A percentile compares a stretch with the other conserved stretches of the same genome.
These are phyloP conservation scores for Polygonum maritimum DNA, from an alignment of 148 eudicot species.

Conservation along the genomic window DNA sequence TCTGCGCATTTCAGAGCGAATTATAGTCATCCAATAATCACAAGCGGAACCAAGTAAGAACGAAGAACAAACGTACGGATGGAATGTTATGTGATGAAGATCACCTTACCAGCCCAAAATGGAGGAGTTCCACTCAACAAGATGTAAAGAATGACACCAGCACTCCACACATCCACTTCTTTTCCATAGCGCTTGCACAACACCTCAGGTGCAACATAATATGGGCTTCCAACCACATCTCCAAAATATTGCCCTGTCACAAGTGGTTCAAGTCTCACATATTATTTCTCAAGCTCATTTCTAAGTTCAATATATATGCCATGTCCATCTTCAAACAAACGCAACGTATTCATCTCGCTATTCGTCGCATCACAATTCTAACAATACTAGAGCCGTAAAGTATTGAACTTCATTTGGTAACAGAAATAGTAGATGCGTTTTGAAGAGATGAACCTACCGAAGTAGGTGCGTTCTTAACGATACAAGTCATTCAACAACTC, in stretches of 20 bases:
- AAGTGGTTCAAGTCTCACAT: neutral
- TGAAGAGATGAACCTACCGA: neutral
- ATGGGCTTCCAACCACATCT: conserved; percentile 83
- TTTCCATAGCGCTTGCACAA: conserved; percentile 67
- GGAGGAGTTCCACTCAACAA: conserved; percentile 66
- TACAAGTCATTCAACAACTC: neutral
- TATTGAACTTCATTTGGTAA: neutral
- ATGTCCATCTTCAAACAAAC: neutral
- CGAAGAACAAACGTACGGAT: neutral
- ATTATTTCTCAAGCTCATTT: neutral
- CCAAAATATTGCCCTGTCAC: conserved; percentile 52
- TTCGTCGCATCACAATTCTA: neutral
- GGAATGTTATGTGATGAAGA: neutral
- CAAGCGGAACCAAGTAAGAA: neutral
- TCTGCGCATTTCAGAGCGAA: conserved; percentile 26
- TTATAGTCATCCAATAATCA: neutral
- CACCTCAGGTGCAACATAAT: conserved; percentile 78
- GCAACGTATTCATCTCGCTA: neutral
- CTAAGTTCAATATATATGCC: neutral
- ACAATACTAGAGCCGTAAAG: neutral
- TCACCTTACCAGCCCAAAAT: conserved; percentile 59
- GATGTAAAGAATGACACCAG: conserved; percentile 76
- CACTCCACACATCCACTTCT: conserved; percentile 76
- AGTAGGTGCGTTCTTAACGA: neutral
- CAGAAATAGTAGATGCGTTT: neutral